Conservation (phyloP, 2,329 filamentous ascomycete species). For the Venturia aucupariae region DNA sequence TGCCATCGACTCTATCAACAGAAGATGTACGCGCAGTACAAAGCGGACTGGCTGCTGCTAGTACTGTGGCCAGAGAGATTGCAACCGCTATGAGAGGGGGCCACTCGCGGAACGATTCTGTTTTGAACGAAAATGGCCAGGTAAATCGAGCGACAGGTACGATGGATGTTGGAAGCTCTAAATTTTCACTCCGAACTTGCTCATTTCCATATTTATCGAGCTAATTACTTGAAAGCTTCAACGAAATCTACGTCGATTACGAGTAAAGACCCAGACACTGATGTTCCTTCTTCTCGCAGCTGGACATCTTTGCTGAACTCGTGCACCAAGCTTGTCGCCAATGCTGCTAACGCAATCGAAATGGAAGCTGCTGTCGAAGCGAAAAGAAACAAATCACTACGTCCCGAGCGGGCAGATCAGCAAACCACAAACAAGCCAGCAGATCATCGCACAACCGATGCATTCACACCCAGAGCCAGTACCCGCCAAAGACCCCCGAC, state of each 20-base stretch:
- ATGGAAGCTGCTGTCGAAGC: constrained; percentile 6
- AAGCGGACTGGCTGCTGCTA: constrained; percentile 1
- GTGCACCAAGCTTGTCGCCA: constrained; percentile 7
- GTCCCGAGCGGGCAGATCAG: background rate
- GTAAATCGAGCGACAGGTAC: background rate
- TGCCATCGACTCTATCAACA: background rate
- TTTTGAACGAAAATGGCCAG: background rate
- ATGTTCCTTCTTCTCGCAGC: background rate
- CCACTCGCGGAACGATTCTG: background rate
- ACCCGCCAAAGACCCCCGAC: background rate
- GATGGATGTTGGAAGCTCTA: background rate
- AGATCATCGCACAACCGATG: background rate
- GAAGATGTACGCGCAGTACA: constrained; percentile 1
- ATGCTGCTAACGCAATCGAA: constrained; percentile 5
- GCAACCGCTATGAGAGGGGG: background rate
- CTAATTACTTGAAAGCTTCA: background rate
- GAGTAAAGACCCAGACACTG: background rate
- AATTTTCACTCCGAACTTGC: background rate
- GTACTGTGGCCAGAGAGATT: constrained; percentile 2
- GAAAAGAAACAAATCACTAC: background rate
- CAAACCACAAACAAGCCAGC: background rate
- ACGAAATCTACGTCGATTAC: background rate
- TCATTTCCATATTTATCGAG: background rate
- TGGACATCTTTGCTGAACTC: constrained; percentile 1
- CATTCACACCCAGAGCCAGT: background rate